Conservation (phyloP, 768 basidiomycete genomes). For the Ephemerocybe angulata region DNA sequence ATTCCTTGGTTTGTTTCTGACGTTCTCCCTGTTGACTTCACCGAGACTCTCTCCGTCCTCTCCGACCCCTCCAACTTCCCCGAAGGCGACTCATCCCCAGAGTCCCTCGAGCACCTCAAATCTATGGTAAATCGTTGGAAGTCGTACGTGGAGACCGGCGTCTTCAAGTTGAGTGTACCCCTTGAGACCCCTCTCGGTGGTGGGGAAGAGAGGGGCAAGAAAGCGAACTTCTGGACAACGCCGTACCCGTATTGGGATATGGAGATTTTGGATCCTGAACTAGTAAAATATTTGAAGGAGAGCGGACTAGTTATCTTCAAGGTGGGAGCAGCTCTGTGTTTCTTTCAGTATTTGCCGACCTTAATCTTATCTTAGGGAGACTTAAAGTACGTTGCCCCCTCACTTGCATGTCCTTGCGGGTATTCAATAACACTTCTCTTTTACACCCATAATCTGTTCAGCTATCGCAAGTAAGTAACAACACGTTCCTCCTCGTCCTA, state of each 20-base stretch:
- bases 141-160: constrained; percentile 61
- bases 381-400: constrained; percentile 66
- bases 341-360: neutral
- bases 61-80: constrained; percentile 65
- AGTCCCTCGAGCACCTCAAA: constrained; percentile 40
- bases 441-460: constrained; percentile 20
- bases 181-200: constrained; percentile 51
- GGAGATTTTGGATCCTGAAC: constrained; percentile 44
- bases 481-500: neutral
- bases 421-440: neutral
- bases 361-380: constrained; percentile 56
- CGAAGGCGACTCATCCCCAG: constrained; percentile 27
- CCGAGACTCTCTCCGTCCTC: constrained; percentile 50
- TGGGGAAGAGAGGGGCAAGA: constrained; percentile 3
- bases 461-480: constrained; percentile 75
- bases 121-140: constrained; percentile 71
- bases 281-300: constrained; percentile 48
- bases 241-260: constrained; percentile 78
- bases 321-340: constrained; percentile 30
- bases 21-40: constrained; percentile 85
- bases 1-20: constrained; percentile 99
- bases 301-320: constrained; percentile 84
- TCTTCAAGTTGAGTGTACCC: constrained; percentile 72
- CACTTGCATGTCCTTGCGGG: neutral
- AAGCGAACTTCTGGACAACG: constrained; percentile 66